Evolutionary conservation across 768 basidiomycete species (phyloP).

Genomic region (Galerina marginata): DNA sequence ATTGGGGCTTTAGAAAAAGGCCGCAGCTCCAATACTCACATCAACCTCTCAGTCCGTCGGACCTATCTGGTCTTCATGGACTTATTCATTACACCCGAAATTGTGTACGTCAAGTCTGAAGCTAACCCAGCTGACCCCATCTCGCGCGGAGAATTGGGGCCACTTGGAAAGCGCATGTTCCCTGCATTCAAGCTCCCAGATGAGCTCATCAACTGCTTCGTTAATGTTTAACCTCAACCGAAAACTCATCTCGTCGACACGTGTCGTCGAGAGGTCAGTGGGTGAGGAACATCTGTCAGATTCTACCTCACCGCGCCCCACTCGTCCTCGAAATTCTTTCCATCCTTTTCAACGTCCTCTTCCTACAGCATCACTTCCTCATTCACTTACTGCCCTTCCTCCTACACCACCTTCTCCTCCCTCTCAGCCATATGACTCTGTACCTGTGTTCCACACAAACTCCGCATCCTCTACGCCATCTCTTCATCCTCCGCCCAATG

Average conservation of each 20-base stretch:
- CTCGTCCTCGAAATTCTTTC: background rate
- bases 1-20: conserved; percentile 39
- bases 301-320: background rate
- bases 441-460: no score
- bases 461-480: no score
- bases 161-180: background rate
- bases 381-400: background rate
- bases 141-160: conserved; percentile 29
- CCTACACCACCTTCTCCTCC: background rate
- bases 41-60: conserved; percentile 33
- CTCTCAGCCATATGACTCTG: no score
- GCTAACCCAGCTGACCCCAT: conserved; percentile 34
- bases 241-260: background rate
- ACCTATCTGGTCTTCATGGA: conserved; percentile 2
- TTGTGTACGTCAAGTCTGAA: conserved; percentile 29
- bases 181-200: conserved; percentile 16
- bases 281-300: background rate
- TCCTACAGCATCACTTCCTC: background rate
- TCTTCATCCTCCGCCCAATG: no score
- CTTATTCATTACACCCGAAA: conserved; percentile 9
- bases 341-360: background rate
- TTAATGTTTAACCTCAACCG: conserved; percentile 6
- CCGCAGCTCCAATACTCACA: conserved; percentile 31
- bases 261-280: background rate
- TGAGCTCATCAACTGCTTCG: conserved; percentile 18